phyloP scores from a whole-genome alignment of 2,329 filamentous ascomycete genomes.

The Xylariaceae sp. region DNA sequence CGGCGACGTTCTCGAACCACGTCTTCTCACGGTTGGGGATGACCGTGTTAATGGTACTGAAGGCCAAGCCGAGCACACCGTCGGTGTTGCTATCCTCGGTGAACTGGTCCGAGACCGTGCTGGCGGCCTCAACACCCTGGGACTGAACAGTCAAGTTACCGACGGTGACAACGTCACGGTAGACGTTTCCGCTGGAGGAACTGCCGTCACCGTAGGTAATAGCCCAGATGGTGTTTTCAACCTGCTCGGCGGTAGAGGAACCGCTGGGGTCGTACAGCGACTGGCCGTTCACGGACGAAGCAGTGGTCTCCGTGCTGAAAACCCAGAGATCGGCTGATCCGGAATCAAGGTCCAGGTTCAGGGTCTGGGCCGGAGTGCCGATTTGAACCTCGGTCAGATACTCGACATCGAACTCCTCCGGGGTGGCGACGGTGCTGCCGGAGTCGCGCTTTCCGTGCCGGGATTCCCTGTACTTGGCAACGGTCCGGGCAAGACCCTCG shows the following conservation, averaged over 20 bases:
- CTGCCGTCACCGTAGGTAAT: slow-evolving; percentile 26
- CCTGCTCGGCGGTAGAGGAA: slow-evolving; percentile 20
- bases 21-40: slow-evolving; percentile 20
- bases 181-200: slow-evolving; percentile 29
- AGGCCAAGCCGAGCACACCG: slow-evolving; percentile 28
- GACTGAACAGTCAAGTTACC: slow-evolving; percentile 14
- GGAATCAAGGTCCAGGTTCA: slow-evolving; percentile 29
- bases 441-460: slow-evolving; percentile 11
- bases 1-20: slow-evolving; percentile 27
- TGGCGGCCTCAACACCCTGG: slow-evolving; percentile 27
- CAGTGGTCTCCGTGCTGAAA: slow-evolving; percentile 21
- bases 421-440: slow-evolving; percentile 13
- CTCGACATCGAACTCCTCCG: slow-evolving; percentile 20
- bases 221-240: slow-evolving; percentile 19
- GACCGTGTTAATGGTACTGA: slow-evolving; percentile 26
- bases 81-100: slow-evolving; percentile 21
- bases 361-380: slow-evolving; percentile 25
- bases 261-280: slow-evolving; percentile 22
- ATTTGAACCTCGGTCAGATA: slow-evolving; percentile 26
- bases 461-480: slow-evolving; percentile 7
- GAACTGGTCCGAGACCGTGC: slow-evolving; percentile 23
- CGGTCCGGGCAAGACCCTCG: slow-evolving; percentile 13
- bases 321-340: slow-evolving; percentile 30
- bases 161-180: slow-evolving; percentile 25
- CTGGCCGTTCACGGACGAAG: slow-evolving; percentile 20